Evolutionary conservation across 2,329 filamentous ascomycete genomes (phyloP).

Genomic region (Phaeosphaeriaceae sp.): DNA sequence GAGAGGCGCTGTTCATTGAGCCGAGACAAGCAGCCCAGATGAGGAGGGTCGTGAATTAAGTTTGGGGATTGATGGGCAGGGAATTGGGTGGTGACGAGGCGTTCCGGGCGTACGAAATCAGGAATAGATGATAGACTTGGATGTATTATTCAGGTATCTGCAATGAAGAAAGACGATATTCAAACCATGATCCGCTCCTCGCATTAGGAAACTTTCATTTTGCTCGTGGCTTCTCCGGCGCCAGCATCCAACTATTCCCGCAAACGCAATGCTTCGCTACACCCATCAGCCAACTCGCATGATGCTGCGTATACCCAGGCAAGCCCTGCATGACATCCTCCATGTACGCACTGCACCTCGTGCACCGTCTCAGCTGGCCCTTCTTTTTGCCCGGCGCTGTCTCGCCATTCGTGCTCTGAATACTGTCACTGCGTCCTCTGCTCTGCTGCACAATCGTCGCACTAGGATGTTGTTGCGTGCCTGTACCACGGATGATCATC

Average conservation of each 20-base stretch:
- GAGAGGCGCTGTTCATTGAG: slow-evolving; percentile 86
- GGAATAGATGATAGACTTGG: not conserved
- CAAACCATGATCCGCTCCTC: not conserved
- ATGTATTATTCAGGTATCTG: not conserved
- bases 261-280: slow-evolving; percentile 50
- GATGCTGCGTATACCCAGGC: slow-evolving; percentile 37
- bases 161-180: not conserved
- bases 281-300: slow-evolving; percentile 44
- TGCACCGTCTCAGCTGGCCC: slow-evolving; percentile 48
- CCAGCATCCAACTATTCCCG: slow-evolving; percentile 48
- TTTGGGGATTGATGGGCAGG: not conserved
- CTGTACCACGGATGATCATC: slow-evolving; percentile 47
- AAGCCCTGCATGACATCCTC: slow-evolving; percentile 51
- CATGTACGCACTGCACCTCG: slow-evolving; percentile 55
- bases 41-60: slow-evolving; percentile 36
- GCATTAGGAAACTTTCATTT: slow-evolving; percentile 1
- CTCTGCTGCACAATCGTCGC: slow-evolving; percentile 6
- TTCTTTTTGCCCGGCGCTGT: slow-evolving; percentile 21
- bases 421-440: slow-evolving; percentile 31
- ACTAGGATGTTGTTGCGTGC: slow-evolving; percentile 32
- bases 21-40: slow-evolving; percentile 74
- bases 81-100: not conserved
- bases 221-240: slow-evolving; percentile 27
- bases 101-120: not conserved
- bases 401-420: slow-evolving; percentile 13